phyloP scores from a whole-genome alignment of 345 rosid species.

The Mangifera indica region DNA sequence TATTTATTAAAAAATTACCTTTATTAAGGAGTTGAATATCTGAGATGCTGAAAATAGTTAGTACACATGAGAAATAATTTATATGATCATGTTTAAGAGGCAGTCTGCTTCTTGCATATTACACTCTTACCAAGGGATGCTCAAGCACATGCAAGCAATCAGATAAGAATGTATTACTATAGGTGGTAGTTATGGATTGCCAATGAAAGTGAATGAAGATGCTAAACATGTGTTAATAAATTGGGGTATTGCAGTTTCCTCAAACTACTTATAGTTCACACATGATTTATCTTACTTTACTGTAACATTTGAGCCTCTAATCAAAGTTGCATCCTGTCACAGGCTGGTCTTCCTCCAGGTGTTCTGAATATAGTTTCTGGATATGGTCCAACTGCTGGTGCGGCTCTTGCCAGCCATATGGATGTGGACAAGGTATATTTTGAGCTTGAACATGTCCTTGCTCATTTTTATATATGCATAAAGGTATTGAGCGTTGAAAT shows the following conservation, averaged over 20 bases:
- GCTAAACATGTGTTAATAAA: background rate
- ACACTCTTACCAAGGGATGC: background rate
- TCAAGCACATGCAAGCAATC: background rate
- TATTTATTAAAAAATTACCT: background rate
- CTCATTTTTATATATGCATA: background rate
- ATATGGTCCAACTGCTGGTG: conserved; percentile 83
- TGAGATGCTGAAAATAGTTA: background rate
- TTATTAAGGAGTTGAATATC: conserved; percentile 5
- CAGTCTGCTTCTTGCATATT: conserved; percentile 2
- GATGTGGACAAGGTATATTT: conserved; percentile 89
- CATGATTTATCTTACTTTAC: background rate
- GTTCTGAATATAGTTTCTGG: conserved; percentile 87
- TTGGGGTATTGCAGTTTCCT: background rate
- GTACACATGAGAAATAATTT: background rate
- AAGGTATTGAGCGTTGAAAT: background rate
- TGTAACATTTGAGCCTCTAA: conserved; percentile 7
- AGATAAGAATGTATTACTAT: background rate
- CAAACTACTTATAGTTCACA: background rate
- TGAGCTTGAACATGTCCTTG: background rate
- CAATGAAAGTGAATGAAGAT: background rate
- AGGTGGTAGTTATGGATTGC: background rate
- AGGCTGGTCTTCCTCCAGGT: conserved; percentile 96
- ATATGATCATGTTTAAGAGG: background rate
- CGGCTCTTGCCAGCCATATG: conserved; percentile 84
- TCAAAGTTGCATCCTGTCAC: conserved; percentile 14